A percentile compares a stretch with the other conserved stretches of the same genome.
phyloP scores from a whole-genome alignment of 2,329 filamentous ascomycete species.

The Lasiodiplodia sp. region DNA sequence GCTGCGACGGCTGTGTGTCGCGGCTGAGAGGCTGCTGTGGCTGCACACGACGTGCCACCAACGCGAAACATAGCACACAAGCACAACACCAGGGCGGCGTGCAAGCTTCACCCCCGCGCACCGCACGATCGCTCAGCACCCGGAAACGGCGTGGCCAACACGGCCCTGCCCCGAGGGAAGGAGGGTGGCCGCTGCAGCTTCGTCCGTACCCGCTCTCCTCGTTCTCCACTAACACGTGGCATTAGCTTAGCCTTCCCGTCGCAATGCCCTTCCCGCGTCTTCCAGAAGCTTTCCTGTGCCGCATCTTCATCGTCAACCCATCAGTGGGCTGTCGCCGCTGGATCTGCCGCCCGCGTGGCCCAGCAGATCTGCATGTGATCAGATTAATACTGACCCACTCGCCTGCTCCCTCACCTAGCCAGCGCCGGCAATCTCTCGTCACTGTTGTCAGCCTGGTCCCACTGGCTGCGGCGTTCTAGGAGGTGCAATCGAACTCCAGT shows the following conservation, averaged over 20 bases:
- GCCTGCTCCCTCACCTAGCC: neutral
- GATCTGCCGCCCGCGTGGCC: slow-evolving; percentile 13
- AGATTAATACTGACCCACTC: neutral
- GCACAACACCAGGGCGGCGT: slow-evolving; percentile 7
- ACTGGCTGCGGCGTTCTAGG: neutral
- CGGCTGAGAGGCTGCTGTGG: neutral
- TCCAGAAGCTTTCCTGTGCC: slow-evolving; percentile 22
- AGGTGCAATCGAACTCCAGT: neutral
- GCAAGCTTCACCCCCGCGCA: slow-evolving; percentile 18
- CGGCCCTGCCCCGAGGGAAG: neutral
- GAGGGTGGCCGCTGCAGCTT: slow-evolving; percentile 16
- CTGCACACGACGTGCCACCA: neutral
- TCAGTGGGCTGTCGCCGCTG: neutral
- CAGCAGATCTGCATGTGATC: slow-evolving; percentile 23
- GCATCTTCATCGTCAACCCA: neutral
- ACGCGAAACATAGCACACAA: slow-evolving; percentile 17
- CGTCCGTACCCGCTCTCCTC: slow-evolving; percentile 15
- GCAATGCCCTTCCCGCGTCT: slow-evolving; percentile 22
- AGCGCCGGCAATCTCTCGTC: neutral
- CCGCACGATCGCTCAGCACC: neutral
- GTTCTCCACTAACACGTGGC: slow-evolving; percentile 24
- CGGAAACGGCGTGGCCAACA: slow-evolving; percentile 12
- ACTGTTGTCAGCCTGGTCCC: neutral
- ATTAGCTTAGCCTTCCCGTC: slow-evolving; percentile 19
- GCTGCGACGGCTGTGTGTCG: neutral